Percentiles rank a stretch among this genome's conserved stretches.
These are phyloP conservation scores for Saccharomycopsis sp. DNA, from an alignment of 805 yeast genomes.

Conservation along the genomic window DNA sequence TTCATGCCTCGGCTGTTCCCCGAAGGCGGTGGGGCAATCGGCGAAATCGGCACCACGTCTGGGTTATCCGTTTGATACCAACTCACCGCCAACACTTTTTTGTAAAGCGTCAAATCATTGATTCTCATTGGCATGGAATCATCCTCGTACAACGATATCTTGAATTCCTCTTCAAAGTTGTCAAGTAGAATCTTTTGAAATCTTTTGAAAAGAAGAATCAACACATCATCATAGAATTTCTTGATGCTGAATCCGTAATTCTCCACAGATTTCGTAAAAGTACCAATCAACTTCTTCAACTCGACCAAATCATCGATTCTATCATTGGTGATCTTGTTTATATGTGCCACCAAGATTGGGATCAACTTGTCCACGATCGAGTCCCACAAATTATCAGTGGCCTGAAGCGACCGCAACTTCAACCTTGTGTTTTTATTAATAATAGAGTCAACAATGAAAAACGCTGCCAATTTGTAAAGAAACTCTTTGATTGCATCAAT, in stretches of 20 bases:
- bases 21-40: conserved; percentile 13
- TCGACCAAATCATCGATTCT: conserved; percentile 39
- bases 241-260: conserved; percentile 53
- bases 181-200: conserved; percentile 48
- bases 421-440: conserved; percentile 55
- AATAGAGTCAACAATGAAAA: conserved; percentile 65
- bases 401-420: conserved; percentile 46
- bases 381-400: conserved; percentile 67
- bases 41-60: conserved; percentile 18
- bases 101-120: conserved; percentile 48
- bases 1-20: conserved; percentile 26
- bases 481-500: conserved; percentile 44
- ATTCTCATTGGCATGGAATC: conserved; percentile 83
- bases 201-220: conserved; percentile 49
- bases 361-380: conserved; percentile 49
- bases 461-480: conserved; percentile 59
- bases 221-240: conserved; percentile 47
- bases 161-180: conserved; percentile 54
- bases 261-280: conserved; percentile 68
- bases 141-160: conserved; percentile 58
- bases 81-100: conserved; percentile 51
- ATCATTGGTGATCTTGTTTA: conserved; percentile 29
- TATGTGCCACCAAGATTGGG: conserved; percentile 37
- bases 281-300: conserved; percentile 57
- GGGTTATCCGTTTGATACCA: conserved; percentile 55